Conservation (phyloP, 1,284 basidiomycete species). For the Melanopsichium pennsylvanicum region DNA sequence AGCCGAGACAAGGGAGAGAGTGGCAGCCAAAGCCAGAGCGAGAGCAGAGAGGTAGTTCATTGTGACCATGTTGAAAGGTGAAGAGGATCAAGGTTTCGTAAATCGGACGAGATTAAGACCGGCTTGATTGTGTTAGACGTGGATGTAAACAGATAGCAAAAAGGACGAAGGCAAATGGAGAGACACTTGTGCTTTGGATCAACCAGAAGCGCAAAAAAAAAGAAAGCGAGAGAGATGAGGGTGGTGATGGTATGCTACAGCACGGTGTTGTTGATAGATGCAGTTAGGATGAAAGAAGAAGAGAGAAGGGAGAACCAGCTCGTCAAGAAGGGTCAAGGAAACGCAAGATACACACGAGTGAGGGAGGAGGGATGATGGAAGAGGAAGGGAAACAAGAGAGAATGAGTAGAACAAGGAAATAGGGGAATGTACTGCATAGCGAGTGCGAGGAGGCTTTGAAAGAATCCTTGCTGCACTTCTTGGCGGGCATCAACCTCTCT, state of each 20-base stretch:
- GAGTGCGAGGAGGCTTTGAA: slow-evolving; percentile 3
- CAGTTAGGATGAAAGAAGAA: slow-evolving; percentile 2
- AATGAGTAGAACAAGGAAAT: slow-evolving; percentile 8
- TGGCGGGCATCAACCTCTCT: slow-evolving; percentile 1
- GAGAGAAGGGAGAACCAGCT: slow-evolving; percentile 35
- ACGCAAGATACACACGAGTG: slow-evolving; percentile 23
- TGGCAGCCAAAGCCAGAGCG: slow-evolving; percentile 40
- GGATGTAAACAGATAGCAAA: slow-evolving; percentile 3
- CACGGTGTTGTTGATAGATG: not conserved
- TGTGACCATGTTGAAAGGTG: slow-evolving; percentile 10
- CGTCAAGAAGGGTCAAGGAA: slow-evolving; percentile 17
- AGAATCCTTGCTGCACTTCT: slow-evolving; percentile 25
- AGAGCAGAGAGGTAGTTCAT: slow-evolving; percentile 51
- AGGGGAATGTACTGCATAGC: slow-evolving; percentile 25
- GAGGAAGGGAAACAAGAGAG: slow-evolving; percentile 12
- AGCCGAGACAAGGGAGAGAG: slow-evolving; percentile 24
- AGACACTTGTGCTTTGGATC: slow-evolving; percentile 18
- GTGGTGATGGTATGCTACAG: slow-evolving; percentile 10
- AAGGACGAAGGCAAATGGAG: not conserved
- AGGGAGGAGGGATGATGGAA: slow-evolving; percentile 1
- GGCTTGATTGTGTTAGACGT: slow-evolving; percentile 13
- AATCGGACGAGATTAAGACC: slow-evolving; percentile 13
- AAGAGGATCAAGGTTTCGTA: not conserved
- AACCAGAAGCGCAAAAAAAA: slow-evolving; percentile 31
- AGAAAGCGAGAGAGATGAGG: not conserved